Base-by-base conservation (phyloP, 2,329 filamentous ascomycete species). In the Penicillium sumatraense region DNA sequence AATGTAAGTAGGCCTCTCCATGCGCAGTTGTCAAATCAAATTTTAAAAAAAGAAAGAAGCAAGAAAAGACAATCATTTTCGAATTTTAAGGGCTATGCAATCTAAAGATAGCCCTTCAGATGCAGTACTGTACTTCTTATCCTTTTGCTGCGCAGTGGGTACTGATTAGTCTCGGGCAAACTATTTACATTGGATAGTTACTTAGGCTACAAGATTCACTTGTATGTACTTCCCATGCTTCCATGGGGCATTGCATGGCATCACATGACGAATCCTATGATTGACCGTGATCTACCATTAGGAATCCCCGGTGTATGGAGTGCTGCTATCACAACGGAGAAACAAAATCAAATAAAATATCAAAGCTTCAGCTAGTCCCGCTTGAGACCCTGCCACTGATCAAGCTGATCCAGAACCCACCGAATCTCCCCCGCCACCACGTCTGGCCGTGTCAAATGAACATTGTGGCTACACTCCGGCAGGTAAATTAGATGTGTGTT, bases 391-490 rank as follows among this genome's bases (percentile, higher is more conserved):
- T 44, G 49, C 42, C 53, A 38, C 36, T 51, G 56, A n/a, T 59
- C 55, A 48, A 64, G 38, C 27, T 49, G 54, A 13, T 59, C 55
- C 48, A 64, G 41, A 29, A 73, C 74, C 74, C 74, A 77, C 36
- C 51, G 51, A 8, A 76, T 65, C 55, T 73, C 73, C 20, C 67
- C 59, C 6, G 68, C 72, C 45, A 78, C 62, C 16, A 72, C 60
- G 38, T 76, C 75, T 13, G 75, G 75, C 36, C 65, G 60, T 7
- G 68, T 53, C 27, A 75, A 48, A 54, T 76, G 69, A 9, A 77
- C 64, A 62, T 76, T 66, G 63, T 77, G 75, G 2, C 74, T 74
- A 56, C 70, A 73, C 16, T 73, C 70, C 9, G 63, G 57, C 27
- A 75, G 16, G 55, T 72, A 57, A 8, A 74, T 64, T 9, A 72